These are phyloP conservation scores for Rhodotorula sp. DNA, from an alignment of 1,284 basidiomycete species.

Conservation along the genomic window DNA sequence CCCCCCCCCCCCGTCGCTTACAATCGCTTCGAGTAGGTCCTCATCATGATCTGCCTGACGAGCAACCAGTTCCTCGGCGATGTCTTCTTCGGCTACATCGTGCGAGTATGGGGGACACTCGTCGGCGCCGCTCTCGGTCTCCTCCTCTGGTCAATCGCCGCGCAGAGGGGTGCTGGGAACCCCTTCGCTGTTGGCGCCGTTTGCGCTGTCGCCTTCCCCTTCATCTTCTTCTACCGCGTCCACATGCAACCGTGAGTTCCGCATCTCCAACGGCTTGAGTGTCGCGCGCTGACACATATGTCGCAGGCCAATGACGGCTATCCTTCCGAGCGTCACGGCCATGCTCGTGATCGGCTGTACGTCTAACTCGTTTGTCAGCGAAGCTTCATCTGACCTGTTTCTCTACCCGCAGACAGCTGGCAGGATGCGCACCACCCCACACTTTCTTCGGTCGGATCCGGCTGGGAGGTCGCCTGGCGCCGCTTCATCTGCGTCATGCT, in stretches of 20 bases:
- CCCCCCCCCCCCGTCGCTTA: too few relatives aligned
- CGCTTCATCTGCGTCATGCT: conserved; percentile 41
- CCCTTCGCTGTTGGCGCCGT: conserved; percentile 71
- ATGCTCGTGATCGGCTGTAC: conserved; percentile 37
- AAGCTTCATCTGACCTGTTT: not conserved
- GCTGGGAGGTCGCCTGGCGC: conserved; percentile 54
- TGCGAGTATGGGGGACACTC: conserved; percentile 56
- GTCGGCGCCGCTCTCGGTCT: conserved; percentile 67
- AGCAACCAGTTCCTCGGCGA: conserved; percentile 16
- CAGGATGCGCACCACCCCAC: conserved; percentile 45
- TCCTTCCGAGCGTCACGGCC: conserved; percentile 64
- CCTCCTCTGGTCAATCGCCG: conserved; percentile 60
- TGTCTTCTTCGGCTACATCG: conserved; percentile 41
- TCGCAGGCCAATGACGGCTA: conserved; percentile 58
- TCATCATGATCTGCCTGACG: conserved; percentile 26
- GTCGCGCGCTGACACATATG: not conserved
- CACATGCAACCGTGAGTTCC: conserved; percentile 61
- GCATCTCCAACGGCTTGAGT: conserved; percentile 39
- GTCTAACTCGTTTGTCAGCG: not conserved
- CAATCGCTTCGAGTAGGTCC: not conserved
- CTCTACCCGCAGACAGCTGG: conserved; percentile 20
- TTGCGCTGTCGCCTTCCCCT: conserved; percentile 65
- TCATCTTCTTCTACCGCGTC: conserved; percentile 59
- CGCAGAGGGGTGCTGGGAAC: conserved; percentile 59
- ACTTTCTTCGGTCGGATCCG: conserved; percentile 47